Evolutionary conservation across 129 eudicot species (phyloP), one percentile per base, ranked within the genome.

Genomic region (Deinandra increscens): DNA sequence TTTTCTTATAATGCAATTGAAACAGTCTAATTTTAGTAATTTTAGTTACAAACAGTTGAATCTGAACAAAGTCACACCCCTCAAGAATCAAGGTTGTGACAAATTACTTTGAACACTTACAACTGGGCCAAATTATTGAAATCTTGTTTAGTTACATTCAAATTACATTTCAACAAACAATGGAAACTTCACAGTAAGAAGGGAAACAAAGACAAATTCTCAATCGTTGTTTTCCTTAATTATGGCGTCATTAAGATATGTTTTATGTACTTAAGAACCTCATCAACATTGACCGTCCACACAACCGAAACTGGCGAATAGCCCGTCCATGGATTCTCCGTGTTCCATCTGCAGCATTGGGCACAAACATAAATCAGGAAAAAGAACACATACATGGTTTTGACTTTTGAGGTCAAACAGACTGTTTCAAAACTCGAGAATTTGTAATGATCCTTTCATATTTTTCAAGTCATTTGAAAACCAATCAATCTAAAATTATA

Each of bases 311-410:
- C 68, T 0, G 92, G 96, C 19, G 90, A 82, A 77, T 81, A 83
- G 14, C 81, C 88, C 9, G 95, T 70, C 98, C 98, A 93, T 10
- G 98, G 98, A 68, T 93, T 89, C 71, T 85, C 85, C n/a, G 96
- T 15, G 74, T 89, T 86, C 98, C 98, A 93, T 44, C 96, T 93
- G 87, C 76, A 73, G 51, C 63, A 68, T 76, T 76, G 29, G 26
- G 9, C 13, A 60, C 17, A 41, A 66, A 33, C 60, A 66, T 13
- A 11, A 60, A 63, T 34, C 45, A 63, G 51, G 22, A 15, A 34
- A 34, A 36, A 10, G 4, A 61, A 4, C 19, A 20, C 45, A 51
- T 0, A 36, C 36, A 46, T 26, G 51, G 14, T 1, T 23, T 31
- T 31, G 34, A 48, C 44, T 67, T 31, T 31, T 48, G 10, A 48